Evolutionary conservation across 805 yeast species (phyloP), one percentile per base, ranked within the genome.

Genomic region (Nakazawaea ernobii): DNA sequence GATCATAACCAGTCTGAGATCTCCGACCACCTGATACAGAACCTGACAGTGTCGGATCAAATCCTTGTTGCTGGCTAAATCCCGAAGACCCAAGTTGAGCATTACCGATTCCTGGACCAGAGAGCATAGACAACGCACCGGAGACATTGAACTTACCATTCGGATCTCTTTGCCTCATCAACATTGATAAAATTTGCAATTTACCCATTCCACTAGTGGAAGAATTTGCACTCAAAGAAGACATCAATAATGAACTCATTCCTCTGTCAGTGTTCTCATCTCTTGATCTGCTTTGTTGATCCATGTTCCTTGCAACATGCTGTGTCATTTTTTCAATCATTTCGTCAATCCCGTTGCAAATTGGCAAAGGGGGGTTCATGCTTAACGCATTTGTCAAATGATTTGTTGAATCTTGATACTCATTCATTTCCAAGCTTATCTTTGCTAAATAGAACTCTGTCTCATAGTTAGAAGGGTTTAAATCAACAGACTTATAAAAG

Each of bases 201-300:
- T 44, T 44, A 8, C 48, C 48, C 15, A 14, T 6, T 1, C 32
- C 24, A 32, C 43, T 28, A 20, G 15, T 26, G n/a, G 41, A 37
- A 6, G 39, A 32, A 4, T 43, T 38, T 8, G 48, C 38, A 24
- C 38, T 39, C 39, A 44, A 26, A 8, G 48, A 37, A 35, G 20
- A 28, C 39, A 44, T 29, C 24, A 44, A 26, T 36, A 44, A 7
- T 14, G 42, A 38, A n/a, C 43, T 38, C 32, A 44, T 8, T 13
- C 48, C 48, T 11, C 43, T 20, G 27, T 44, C 48, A 35, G 15
- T 44, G 24, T 44, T 42, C 15, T 37, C 29, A 13, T 44, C 48
- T 6, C 38, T 24, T 2, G 28, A 30, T 14, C 39, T 17, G 14
- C 48, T 44, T 30, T 26, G n/a, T n/a, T 44, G 27, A 35, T 44